Evolutionary conservation across 2,329 filamentous ascomycete species (phyloP), one percentile per base, ranked within the genome.

Genomic region (Epichloe uncinata): DNA sequence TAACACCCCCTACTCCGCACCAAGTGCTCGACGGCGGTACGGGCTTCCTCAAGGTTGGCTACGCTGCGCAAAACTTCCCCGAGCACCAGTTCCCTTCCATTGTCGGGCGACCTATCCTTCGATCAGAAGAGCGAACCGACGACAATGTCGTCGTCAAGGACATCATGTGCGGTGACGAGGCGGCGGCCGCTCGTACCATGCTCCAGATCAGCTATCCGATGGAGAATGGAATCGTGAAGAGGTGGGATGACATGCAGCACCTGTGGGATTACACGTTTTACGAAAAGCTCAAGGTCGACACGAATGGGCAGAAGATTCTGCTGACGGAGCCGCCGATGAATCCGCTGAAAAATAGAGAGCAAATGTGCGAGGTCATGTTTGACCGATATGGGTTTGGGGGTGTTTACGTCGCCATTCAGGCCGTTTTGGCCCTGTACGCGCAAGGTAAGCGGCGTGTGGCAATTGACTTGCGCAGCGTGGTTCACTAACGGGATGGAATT

Each of bases 1-100:
- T 50, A 51, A 50, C 36, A 22, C 35, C 40, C 8, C 5, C 30
- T 42, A 35, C 20, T 45, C 33, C 40, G 18, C 48, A 47, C 49
- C 58, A 97, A 97, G 93, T 98, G 67, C 91, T 98, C 79, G 93
- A 98, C 78, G 93, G 93, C 79, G 93, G 93, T 72, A 98, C 93
- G 67, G 93, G 93, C 72, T 98, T 98, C 79, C 85, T 98, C 71
- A 98, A 98, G 74, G 93, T 95, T 73, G 93, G 93, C 69, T 98
- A 97, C 75, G 93, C 93, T 65, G 93, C 85, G 64, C 90, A 97
- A 78, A 98, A 98, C 77, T 98, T 98, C 73, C 93, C 93, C 68
- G 93, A 97, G 73, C 88, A 94, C 71, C 91, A 97, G 73, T 97
- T 90, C 71, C 93, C 93, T 51, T 96, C 91, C 59, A 97, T 98